Evolutionary conservation across 2,329 filamentous ascomycete genomes (phyloP), one percentile per base, ranked within the genome.

Genomic region (Aschersonia sp.): DNA sequence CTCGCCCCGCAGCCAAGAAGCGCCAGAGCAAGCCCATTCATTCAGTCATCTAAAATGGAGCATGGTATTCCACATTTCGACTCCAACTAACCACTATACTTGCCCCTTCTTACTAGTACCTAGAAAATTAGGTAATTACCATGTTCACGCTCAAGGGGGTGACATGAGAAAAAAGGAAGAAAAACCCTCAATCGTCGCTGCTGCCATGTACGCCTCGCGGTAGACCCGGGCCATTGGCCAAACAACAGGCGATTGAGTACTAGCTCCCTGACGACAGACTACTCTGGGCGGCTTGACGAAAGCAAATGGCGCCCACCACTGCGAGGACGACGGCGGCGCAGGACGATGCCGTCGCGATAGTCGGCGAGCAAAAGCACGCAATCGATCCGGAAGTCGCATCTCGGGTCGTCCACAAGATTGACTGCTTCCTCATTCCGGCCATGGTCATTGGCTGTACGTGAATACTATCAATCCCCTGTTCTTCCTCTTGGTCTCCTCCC

Each of bases 401-500:
- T 14, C 69, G 73, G 44, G 79, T 81, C 7, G 62, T 84, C 30
- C 67, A 76, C 44, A 85, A 84, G 63, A 83, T 84, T 46, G 81
- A 85, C 55, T 63, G 68, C 52, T 81, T 81, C 52, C 62, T 85
- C 43, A 82, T 85, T 35, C 82, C 82, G 0, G 72, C 76, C 10
- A 85, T 85, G 81, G 69, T 75, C 29, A 56, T 80, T 55, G 70
- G 70, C 46, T 70, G 66, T 67, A 51, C 35, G 63, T 52, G 12
- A 22, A 22, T 22, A 2, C 22, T 22, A 22, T 22, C 22, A 22
- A 22, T 39, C 9, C 35, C 35, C 12, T 4, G 35, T 9, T 39
- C 35, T 39, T 9, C 8, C 8, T 39, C 35, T 39, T 39, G 9
- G 12, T 8, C 35, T 39, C 35, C 2, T 39, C 35, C 3, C 12